Percentiles rank a stretch among this genome's conserved stretches.
phyloP scores from a whole-genome alignment of 352 stramenopile species.

The Pythium plurisporium region DNA sequence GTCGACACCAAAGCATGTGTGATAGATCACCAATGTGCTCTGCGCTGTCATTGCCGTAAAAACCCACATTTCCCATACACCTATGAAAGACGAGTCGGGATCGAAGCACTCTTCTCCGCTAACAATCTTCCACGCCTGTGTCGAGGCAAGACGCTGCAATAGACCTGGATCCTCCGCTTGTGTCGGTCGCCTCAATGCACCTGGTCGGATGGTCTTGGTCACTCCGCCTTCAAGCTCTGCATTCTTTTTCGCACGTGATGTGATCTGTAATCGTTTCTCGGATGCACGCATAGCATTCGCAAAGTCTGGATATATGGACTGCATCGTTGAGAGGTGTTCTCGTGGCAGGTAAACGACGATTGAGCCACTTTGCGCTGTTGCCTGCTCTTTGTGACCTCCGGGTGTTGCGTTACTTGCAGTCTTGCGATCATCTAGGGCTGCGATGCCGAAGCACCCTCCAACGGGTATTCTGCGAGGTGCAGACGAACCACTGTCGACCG shows the following conservation, averaged over 20 bases:
- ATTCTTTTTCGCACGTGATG: constrained; percentile 22
- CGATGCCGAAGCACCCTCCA: constrained; percentile 53
- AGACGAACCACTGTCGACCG: constrained; percentile 33
- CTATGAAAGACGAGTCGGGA: constrained; percentile 38
- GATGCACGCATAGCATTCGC: constrained; percentile 31
- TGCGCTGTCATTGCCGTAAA: constrained; percentile 50
- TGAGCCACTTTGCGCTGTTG: constrained; percentile 45
- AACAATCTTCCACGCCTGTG: constrained; percentile 5
- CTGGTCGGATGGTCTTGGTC: constrained; percentile 4
- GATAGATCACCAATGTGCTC: constrained; percentile 39
- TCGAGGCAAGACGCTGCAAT: not conserved
- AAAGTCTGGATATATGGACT: constrained; percentile 28
- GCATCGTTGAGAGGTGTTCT: constrained; percentile 41
- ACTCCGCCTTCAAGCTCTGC: constrained; percentile 29
- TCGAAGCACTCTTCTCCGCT: constrained; percentile 32
- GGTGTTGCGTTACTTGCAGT: constrained; percentile 32
- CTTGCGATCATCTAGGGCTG: constrained; percentile 30
- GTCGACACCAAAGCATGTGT: constrained; percentile 40
- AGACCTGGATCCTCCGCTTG: not conserved
- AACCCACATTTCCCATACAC: constrained; percentile 54
- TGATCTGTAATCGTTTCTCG: constrained; percentile 34
- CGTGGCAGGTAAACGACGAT: constrained; percentile 49
- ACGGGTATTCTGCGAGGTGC: constrained; percentile 34
- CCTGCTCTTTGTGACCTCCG: too few relatives aligned
- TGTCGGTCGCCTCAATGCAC: not conserved